These are phyloP conservation scores for Penicillium janthinellum DNA, from an alignment of 2,329 filamentous ascomycete genomes.

Conservation along the genomic window DNA sequence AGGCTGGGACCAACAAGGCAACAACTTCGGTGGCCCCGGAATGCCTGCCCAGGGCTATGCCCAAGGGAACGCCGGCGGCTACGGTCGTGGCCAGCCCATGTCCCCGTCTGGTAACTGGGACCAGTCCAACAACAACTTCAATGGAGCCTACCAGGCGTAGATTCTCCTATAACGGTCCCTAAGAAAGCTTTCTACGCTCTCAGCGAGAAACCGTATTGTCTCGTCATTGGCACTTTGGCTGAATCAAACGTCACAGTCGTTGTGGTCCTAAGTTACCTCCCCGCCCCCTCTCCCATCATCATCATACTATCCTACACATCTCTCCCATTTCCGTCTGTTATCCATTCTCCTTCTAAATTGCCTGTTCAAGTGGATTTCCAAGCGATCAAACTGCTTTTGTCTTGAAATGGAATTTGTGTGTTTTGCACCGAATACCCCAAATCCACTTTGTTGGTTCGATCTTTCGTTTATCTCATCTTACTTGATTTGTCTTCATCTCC, in stretches of 20 bases:
- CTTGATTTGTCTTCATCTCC: constrained; percentile 11
- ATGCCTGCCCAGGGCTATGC: constrained; percentile 58
- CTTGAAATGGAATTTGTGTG: constrained; percentile 47
- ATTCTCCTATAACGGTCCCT: constrained; percentile 12
- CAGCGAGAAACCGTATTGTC: background rate
- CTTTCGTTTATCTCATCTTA: constrained; percentile 23
- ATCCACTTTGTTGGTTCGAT: constrained; percentile 40
- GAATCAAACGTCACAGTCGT: constrained; percentile 10
- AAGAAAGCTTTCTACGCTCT: constrained; percentile 2
- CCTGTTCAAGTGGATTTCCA: constrained; percentile 41
- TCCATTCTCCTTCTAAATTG: constrained; percentile 33
- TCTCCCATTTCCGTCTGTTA: constrained; percentile 12
- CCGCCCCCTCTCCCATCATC: constrained; percentile 22
- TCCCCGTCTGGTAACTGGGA: constrained; percentile 55
- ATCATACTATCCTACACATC: constrained; percentile 17
- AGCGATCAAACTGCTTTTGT: constrained; percentile 43
- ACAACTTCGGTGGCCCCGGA: constrained; percentile 43
- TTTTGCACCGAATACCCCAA: constrained; percentile 49
- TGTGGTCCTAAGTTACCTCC: constrained; percentile 17
- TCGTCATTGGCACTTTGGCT: constrained; percentile 11
- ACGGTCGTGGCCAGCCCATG: constrained; percentile 70
- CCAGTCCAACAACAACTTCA: constrained; percentile 57
- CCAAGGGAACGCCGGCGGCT: constrained; percentile 76
- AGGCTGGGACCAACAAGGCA: constrained; percentile 59
- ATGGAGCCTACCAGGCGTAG: constrained; percentile 63